phyloP scores from a whole-genome alignment of 1,139 yeast species.

The Diutina pseudorugosa region DNA sequence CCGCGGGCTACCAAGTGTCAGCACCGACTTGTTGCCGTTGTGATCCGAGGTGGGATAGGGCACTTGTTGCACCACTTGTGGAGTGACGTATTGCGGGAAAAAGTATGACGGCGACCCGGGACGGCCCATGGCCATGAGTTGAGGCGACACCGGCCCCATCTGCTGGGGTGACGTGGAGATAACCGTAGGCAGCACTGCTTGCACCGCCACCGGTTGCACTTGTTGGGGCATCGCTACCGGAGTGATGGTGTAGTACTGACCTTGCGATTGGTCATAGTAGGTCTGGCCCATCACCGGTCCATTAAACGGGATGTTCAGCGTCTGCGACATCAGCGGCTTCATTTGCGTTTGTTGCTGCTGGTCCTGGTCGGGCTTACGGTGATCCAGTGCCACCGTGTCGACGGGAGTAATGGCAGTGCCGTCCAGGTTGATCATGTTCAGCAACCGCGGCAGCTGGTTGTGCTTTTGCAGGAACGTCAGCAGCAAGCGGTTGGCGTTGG shows the following conservation, averaged over 20 bases:
- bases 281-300: constrained; percentile 22
- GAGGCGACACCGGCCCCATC: constrained; percentile 8
- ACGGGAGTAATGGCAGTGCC: constrained; percentile 36
- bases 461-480: constrained; percentile 20
- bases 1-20: background rate
- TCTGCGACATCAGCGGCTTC: background rate
- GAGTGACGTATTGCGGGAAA: constrained; percentile 12
- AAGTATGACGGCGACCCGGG: constrained; percentile 9
- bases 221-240: constrained; percentile 20
- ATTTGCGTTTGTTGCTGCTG: constrained; percentile 1
- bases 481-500: background rate
- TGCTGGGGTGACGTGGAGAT: constrained; percentile 24
- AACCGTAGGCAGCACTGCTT: constrained; percentile 18
- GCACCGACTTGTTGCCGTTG: background rate
- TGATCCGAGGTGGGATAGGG: background rate
- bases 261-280: constrained; percentile 35
- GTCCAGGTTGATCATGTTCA: constrained; percentile 36
- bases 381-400: constrained; percentile 14
- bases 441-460: constrained; percentile 24
- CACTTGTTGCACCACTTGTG: constrained; percentile 6
- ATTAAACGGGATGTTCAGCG: background rate
- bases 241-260: constrained; percentile 28
- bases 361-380: constrained; percentile 5
- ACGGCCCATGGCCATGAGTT: constrained; percentile 7
- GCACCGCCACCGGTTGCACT: constrained; percentile 5